Evolutionary conservation across 73 alveolate species (phyloP).

Genomic region (Paramecium sonneborni): DNA sequence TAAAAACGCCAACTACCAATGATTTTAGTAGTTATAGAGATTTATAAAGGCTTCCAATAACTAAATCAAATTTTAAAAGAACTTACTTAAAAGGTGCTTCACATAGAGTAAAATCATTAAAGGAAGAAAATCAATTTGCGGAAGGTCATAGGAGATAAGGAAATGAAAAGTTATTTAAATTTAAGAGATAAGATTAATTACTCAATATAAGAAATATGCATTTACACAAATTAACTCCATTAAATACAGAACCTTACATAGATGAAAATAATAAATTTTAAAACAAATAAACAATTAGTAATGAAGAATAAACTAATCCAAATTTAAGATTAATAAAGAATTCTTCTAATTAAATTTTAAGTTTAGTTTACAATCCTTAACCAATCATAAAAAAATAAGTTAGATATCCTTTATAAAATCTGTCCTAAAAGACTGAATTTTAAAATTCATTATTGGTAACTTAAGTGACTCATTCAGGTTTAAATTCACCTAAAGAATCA

Average conservation of each 20-base stretch:
- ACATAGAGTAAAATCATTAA: background rate
- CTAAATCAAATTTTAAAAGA: conserved; percentile 21
- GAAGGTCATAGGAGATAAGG: background rate
- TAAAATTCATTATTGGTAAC: background rate
- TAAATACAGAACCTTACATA: background rate
- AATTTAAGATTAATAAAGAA: background rate
- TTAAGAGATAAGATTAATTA: conserved; percentile 1
- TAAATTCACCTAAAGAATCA: background rate
- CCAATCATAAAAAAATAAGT: background rate
- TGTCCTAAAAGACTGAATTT: background rate
- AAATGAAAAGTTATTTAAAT: background rate
- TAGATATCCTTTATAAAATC: background rate
- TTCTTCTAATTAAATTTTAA: background rate
- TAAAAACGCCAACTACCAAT: background rate
- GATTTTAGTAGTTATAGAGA: conserved; percentile 6
- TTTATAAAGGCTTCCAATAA: conserved; percentile 3
- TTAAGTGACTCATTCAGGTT: background rate
- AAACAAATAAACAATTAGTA: background rate
- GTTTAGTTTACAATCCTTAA: background rate
- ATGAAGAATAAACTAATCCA: background rate
- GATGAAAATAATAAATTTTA: background rate
- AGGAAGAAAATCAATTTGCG: conserved; percentile 31
- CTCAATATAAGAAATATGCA: conserved; percentile 21
- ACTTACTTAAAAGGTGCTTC: conserved; percentile 34
- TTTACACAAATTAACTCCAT: background rate